Evolutionary conservation across 2,329 filamentous ascomycete genomes (phyloP).

Genomic region (Lachnellula cervina): DNA sequence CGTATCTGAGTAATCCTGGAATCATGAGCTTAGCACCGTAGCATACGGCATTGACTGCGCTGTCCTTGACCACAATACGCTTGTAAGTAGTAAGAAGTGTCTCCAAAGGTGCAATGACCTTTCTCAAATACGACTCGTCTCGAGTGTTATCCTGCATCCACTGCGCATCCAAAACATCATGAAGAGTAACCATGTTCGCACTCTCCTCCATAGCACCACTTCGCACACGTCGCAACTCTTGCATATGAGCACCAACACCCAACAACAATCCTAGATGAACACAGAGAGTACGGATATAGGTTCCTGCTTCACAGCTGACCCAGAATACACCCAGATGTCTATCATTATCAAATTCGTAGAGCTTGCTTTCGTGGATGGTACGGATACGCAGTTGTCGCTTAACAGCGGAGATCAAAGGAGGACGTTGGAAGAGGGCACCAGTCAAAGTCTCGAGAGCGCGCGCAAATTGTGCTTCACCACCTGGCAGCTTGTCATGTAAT

Average conservation of each 20-base stretch:
- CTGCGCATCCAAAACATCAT: constrained; percentile 93
- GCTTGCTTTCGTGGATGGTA: constrained; percentile 95
- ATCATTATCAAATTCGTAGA: constrained; percentile 97
- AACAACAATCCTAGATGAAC: constrained; percentile 77
- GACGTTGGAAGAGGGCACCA: constrained; percentile 93
- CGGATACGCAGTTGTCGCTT: constrained; percentile 98
- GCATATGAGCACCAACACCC: constrained; percentile 93
- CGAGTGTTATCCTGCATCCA: constrained; percentile 94
- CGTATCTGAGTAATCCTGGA: constrained; percentile 87
- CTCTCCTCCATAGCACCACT: constrained; percentile 93
- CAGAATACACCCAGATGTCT: constrained; percentile 97
- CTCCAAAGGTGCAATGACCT: constrained; percentile 88
- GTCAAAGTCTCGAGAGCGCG: constrained; percentile 93
- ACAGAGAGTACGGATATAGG: constrained; percentile 97
- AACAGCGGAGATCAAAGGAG: constrained; percentile 94
- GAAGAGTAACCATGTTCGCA: constrained; percentile 83
- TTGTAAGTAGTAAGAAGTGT: constrained; percentile 90
- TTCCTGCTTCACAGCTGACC: constrained; percentile 98
- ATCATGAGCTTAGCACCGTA: constrained; percentile 99
- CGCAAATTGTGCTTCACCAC: constrained; percentile 87
- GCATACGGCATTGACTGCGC: constrained; percentile 92
- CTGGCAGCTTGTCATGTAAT: constrained; percentile 90
- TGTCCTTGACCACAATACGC: constrained; percentile 96
- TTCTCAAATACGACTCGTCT: constrained; percentile 87
- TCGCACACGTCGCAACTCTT: constrained; percentile 90